Base-by-base conservation (phyloP, 2,329 filamentous ascomycete species). In the Geosmithia morbida region DNA sequence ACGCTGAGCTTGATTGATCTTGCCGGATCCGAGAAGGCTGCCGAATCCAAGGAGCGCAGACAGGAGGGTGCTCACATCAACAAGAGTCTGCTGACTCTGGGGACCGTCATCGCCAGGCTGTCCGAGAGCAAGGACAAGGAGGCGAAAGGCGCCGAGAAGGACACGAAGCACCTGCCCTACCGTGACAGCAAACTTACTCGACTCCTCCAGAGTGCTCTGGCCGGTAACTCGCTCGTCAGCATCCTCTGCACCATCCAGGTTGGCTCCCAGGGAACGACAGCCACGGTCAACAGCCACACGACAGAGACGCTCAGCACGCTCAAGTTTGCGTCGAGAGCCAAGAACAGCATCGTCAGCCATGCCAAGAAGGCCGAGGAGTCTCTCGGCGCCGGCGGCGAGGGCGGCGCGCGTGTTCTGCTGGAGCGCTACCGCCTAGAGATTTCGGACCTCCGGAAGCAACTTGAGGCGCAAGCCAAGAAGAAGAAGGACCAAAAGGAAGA, bases 1-100 rank as follows among this genome's bases (percentile, higher is more conserved):
- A 97, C 92, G 0, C 67, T 98, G 48, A 96, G 89, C 60, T 67
- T 98, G 60, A 98, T 98, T 53, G 92, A 98, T 74, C 70, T 98
- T 55, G 92, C 92, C 48, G 92, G 92, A 40, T 97, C 92, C 0
- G 92, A 98, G 62, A 87, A 90, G 64, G 92, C 92, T 41, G 92
- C 92, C 3, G 92, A 97, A 58, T 85, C 83, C 48, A 98, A 97
- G 62, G 92, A 97, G 66, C 79, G 92, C 47, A 78, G 92, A 43
- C 87, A 87, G 16, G 92, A 98, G 66, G 92, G 92, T 52, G 90
- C 90, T 13, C 92, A 98, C 61, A 98, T 98, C 67, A 98, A 98
- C 71, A 97, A 97, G 68, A 96, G 88, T 62, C 68, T 98, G 58
- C 77, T 98, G 49, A 98, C 92, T 0, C 71, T 98, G 2, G 92